Percentiles rank a stretch among this genome's conserved stretches.
phyloP scores from a whole-genome alignment of 2,329 filamentous ascomycete genomes.

The Eutypella sp. region DNA sequence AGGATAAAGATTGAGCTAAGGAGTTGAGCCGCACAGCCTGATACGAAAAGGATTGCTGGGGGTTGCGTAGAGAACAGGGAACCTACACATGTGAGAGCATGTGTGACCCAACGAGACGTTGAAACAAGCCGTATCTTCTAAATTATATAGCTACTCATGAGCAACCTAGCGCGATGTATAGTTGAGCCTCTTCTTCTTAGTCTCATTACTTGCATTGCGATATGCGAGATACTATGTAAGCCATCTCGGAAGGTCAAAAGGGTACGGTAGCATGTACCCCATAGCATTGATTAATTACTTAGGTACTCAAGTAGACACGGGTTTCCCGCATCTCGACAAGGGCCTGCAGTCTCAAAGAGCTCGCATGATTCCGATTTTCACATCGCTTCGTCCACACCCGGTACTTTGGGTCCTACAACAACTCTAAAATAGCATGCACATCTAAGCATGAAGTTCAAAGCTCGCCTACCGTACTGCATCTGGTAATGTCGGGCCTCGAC shows the following conservation, averaged over 20 bases:
- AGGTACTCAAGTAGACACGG: background rate
- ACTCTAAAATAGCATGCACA: too few relatives aligned
- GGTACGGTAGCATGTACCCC: background rate
- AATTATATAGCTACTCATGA: background rate
- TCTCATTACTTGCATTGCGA: background rate
- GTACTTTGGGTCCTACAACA: too few relatives aligned
- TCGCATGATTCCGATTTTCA: too few relatives aligned
- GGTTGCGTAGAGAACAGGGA: too few relatives aligned
- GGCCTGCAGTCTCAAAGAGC: too few relatives aligned
- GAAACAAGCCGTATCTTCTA: background rate
- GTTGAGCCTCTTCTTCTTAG: constrained; percentile 1
- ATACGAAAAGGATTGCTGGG: background rate
- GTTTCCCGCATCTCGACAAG: too few relatives aligned
- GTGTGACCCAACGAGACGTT: background rate
- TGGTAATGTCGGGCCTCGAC: too few relatives aligned
- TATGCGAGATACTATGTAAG: background rate
- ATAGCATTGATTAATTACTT: background rate
- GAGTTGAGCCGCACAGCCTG: background rate
- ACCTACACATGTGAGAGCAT: background rate
- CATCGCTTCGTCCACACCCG: too few relatives aligned
- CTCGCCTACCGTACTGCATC: too few relatives aligned
- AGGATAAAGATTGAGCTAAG: too few relatives aligned
- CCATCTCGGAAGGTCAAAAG: background rate
- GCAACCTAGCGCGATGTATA: background rate
- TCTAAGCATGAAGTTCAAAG: too few relatives aligned